phyloP scores from a whole-genome alignment of 352 stramenopile genomes.

The Stephanocyclus meneghinianus region DNA sequence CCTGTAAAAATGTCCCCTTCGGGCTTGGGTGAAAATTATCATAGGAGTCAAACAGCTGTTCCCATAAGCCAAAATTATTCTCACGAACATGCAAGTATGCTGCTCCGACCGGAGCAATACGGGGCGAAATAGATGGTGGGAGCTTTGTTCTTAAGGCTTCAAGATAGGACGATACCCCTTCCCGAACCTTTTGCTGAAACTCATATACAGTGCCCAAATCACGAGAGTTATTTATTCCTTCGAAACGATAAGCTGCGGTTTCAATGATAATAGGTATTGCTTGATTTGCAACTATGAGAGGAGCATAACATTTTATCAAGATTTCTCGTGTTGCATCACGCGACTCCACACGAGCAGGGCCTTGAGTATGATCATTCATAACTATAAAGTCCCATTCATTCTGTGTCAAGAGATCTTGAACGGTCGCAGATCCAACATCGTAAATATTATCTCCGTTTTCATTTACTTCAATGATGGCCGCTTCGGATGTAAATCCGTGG shows the following conservation, averaged over 20 bases:
- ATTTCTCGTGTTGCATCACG: conserved; percentile 17
- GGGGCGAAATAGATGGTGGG: conserved; percentile 1
- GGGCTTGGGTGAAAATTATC: conserved; percentile 53
- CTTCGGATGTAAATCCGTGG: conserved; percentile 33
- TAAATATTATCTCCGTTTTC: conserved; percentile 24
- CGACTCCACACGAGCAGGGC: conserved; percentile 20
- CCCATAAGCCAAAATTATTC: conserved; percentile 32
- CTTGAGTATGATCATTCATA: conserved; percentile 56
- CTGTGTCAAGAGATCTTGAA: conserved; percentile 26
- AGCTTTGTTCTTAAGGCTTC: conserved; percentile 16
- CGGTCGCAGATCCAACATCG: conserved; percentile 43
- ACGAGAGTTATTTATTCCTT: conserved; percentile 37
- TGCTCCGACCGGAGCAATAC: conserved; percentile 47
- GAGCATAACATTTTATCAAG: conserved; percentile 35
- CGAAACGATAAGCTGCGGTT: conserved; percentile 35
- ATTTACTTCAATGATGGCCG: conserved; percentile 10
- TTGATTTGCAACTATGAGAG: conserved; percentile 24
- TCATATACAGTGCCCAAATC: conserved; percentile 44
- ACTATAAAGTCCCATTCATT: conserved; percentile 49
- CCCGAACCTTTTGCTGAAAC: conserved; percentile 35
- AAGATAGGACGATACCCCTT: conserved; percentile 37
- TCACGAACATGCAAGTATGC: conserved; percentile 43
- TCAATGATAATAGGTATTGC: conserved; percentile 40
- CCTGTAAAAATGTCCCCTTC: conserved; percentile 50
- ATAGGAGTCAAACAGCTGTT: conserved; percentile 46